A percentile compares a stretch with the other conserved stretches of the same genome.
phyloP scores from a whole-genome alignment of 2,329 filamentous ascomycete genomes.

The Coleophoma crateriformis region DNA sequence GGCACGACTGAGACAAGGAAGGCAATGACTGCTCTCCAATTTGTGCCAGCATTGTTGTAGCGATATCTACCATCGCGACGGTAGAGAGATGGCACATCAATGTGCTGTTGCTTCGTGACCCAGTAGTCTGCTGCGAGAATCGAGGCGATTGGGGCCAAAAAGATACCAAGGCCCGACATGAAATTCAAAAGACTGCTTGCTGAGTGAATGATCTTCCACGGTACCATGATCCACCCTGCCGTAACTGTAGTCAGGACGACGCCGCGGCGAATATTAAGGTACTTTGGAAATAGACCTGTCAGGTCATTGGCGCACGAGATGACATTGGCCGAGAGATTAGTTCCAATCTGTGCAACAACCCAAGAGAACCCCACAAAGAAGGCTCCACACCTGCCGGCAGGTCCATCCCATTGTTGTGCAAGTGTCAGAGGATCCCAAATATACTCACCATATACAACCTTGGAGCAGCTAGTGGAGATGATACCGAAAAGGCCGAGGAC shows the following conservation, averaged over 20 bases:
- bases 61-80: conserved; percentile 17
- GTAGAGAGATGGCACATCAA: conserved; percentile 30
- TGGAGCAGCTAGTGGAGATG: conserved; percentile 22
- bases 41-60: conserved; percentile 19
- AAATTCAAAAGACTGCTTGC: conserved; percentile 24
- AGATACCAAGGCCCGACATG: conserved; percentile 29
- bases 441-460: conserved; percentile 25
- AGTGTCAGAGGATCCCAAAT: conserved; percentile 25
- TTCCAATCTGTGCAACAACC: conserved; percentile 27
- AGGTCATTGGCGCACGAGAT: conserved; percentile 29
- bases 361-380: conserved; percentile 26
- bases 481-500: conserved; percentile 23
- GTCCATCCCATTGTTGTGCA: conserved; percentile 17
- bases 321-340: conserved; percentile 36
- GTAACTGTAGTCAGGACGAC: conserved; percentile 36
- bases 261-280: conserved; percentile 43
- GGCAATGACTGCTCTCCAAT: conserved; percentile 19
- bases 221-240: conserved; percentile 36
- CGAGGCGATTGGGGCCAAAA: conserved; percentile 31
- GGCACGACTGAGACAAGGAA: conserved; percentile 18
- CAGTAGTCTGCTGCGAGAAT: conserved; percentile 29
- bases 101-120: conserved; percentile 24
- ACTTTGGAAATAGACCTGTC: conserved; percentile 42
- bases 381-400: conserved; percentile 21
- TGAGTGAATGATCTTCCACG: conserved; percentile 39